Conservation (phyloP, 2,329 filamentous ascomycete species). For the Talaromyces pinophilus region DNA sequence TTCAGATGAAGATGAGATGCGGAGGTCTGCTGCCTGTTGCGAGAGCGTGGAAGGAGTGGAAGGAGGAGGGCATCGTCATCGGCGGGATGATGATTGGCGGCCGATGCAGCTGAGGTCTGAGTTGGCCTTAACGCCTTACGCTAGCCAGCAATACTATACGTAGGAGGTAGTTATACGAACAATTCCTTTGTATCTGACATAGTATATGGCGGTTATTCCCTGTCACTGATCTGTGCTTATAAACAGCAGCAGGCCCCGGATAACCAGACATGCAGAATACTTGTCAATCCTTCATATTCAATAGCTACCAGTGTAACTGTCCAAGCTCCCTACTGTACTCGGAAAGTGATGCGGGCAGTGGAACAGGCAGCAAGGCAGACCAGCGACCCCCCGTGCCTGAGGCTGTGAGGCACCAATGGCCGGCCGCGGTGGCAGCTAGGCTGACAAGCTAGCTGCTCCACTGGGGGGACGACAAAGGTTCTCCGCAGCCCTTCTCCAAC, state of each 20-base stretch:
- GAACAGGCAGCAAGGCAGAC: slow-evolving; percentile 11
- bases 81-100: slow-evolving; percentile 1
- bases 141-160: neutral
- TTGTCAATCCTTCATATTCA: neutral
- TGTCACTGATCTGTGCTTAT: neutral
- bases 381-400: slow-evolving; percentile 3
- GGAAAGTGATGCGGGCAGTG: neutral
- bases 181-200: neutral
- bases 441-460: neutral
- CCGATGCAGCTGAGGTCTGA: slow-evolving; percentile 10
- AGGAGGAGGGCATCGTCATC: neutral
- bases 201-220: neutral
- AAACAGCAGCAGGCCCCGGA: neutral
- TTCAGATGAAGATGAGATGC: neutral
- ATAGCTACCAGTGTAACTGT: neutral
- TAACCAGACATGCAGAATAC: neutral
- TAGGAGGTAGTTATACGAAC: neutral
- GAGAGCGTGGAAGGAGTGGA: neutral
- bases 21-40: slow-evolving; percentile 17
- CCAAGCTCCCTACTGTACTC: neutral
- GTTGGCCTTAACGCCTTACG: slow-evolving; percentile 12
- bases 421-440: neutral
- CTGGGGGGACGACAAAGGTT: neutral
- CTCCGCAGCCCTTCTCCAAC: slow-evolving; percentile 6
- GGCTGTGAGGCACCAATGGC: slow-evolving; percentile 6